Percentiles rank a stretch among this genome's conserved stretches.
phyloP scores from a whole-genome alignment of 148 eudicot genomes.

The Beta vulgaris region DNA sequence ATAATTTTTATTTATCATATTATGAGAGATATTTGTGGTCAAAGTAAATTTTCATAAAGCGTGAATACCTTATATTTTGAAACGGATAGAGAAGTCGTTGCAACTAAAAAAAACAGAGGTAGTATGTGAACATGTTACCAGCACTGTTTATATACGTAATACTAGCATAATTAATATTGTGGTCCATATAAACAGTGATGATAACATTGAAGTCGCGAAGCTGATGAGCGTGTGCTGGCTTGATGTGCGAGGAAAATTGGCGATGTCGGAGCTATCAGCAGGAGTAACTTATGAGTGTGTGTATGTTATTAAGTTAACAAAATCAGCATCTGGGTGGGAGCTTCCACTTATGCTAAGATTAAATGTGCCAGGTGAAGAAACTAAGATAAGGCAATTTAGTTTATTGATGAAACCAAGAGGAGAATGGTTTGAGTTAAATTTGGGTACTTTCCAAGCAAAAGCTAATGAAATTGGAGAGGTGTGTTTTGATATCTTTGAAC shows the following conservation, averaged over 20 bases:
- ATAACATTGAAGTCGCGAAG: constrained; percentile 34
- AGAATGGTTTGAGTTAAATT: constrained; percentile 31
- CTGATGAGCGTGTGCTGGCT: constrained; percentile 29
- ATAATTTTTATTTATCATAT: too few relatives aligned
- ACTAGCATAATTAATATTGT: not conserved
- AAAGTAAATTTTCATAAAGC: too few relatives aligned
- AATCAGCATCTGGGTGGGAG: constrained; percentile 36
- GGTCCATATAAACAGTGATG: constrained; percentile 22
- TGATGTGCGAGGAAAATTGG: constrained; percentile 29
- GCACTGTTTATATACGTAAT: too few relatives aligned
- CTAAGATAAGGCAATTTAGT: constrained; percentile 23
- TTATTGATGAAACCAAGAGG: constrained; percentile 28
- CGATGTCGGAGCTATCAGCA: constrained; percentile 28
- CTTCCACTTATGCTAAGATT: constrained; percentile 24
- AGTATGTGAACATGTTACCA: too few relatives aligned
- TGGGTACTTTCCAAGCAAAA: constrained; percentile 23
- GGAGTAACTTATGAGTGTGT: constrained; percentile 24
- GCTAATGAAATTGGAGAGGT: constrained; percentile 24
- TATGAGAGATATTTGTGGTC: too few relatives aligned
- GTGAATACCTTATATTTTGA: too few relatives aligned
- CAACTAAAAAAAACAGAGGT: too few relatives aligned
- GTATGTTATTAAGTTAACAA: constrained; percentile 30
- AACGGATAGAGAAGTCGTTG: too few relatives aligned
- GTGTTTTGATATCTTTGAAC: constrained; percentile 29
- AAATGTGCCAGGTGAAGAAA: constrained; percentile 16